Base-by-base conservation (phyloP, 2,329 filamentous ascomycete species). In the Helotiales sp. region DNA sequence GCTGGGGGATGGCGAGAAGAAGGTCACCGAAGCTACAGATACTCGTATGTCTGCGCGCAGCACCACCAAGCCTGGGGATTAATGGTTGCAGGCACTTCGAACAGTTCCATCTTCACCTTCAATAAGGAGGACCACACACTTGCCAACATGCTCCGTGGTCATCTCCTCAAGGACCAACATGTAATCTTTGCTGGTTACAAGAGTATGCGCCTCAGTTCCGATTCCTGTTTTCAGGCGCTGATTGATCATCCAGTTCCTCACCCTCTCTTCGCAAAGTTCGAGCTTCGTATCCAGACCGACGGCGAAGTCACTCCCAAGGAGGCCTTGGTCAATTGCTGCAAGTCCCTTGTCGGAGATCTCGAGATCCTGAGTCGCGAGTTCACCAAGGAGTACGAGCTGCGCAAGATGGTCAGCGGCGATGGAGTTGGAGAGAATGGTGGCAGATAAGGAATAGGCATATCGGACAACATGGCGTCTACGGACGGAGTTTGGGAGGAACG, bases 91-190 rank as follows among this genome's bases (percentile, higher is more conserved):
- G 92, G 91, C 70, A 92, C 96, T 72, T 91, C 93, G 22, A 96
- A 96, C 73, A 92, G 90, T n/a, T 90, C 91, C 9, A 90, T 97
- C 75, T 99, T 99, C 78, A 86, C 91, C 58, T 87, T 99, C 76
- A 91, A 91, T 76, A 98, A 97, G 75, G 95, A 99, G 74, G 95
- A 99, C 69, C 93, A 97, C 76, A 97, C 93, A 1, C 84, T 99
- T 25, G 95, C 88, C 67, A 97, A 99, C 74, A 82, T 99, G 55
- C 82, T 99, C 56, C 84, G 89, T 48, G 87, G 91, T 69, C 90
- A 93, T 69, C 88, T 99, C 57, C 87, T 95, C 77, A 87, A 90
- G 73, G 89, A 91, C 69, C 83, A 86, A 17, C 88, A 96, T 72
- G 89, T 99, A 67, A 79, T 89, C 67, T 96, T 98, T 81, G 87